Evolutionary conservation across 2,329 filamentous ascomycete genomes (phyloP), one percentile per base, ranked within the genome.

Genomic region (Capronia epimyces): DNA sequence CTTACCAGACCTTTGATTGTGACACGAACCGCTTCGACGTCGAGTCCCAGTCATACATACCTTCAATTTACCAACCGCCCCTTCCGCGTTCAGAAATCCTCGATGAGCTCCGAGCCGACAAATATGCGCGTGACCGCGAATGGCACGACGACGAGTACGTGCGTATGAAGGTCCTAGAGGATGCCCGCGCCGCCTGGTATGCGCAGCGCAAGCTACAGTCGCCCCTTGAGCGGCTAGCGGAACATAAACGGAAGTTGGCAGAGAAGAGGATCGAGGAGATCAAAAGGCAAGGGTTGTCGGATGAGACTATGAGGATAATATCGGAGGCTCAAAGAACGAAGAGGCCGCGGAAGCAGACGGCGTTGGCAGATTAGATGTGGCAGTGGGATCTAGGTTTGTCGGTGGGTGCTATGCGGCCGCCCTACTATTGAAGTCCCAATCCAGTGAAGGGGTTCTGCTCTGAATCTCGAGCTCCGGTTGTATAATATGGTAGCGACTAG

Each of bases 11-110:
- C 59, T 68, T 81, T 58, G 68, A 75, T 2, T 69, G 63, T 62
- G 91, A 97, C 69, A 96, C 91, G 2, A 71, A 82, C 40, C 84
- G 87, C 58, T 81, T 85, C 65, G 78, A 84, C 49, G 86, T 89
- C 51, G 87, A 95, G 64, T 77, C 81, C 10, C 46, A 46, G 27
- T 58, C 55, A 2, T 60, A 44, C 44, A 50, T 29, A 15, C 57
- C 57, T 10, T 44, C 45, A 12, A 31, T 61, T 9, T 46, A 43
- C 10, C 21, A 49, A n/a, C 25, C 49, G 13, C 46, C 51, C 6
- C 41, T 56, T 1, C 52, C 56, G 15, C 31, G 42, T 2, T 46
- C 46, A 9, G 43, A 37, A 9, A 52, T 53, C 15, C 39, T 56
- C 10, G 52, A 56, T 27, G 49, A 59, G 32, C 21, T 56, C 16